These are phyloP conservation scores for Amaranthus tricolor DNA, from an alignment of 179 eudicot species.

Conservation along the genomic window DNA sequence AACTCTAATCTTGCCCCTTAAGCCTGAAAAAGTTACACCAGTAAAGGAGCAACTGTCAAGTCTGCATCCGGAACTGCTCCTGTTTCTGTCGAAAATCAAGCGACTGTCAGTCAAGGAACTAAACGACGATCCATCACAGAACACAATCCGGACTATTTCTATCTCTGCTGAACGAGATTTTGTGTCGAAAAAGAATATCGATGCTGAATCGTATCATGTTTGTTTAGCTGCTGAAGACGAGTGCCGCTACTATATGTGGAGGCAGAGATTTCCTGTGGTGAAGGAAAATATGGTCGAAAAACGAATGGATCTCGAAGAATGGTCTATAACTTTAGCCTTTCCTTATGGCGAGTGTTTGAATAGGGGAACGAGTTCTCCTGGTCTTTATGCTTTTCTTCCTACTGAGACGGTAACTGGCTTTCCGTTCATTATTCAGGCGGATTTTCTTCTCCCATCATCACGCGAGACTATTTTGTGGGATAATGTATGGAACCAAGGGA, in stretches of 20 bases:
- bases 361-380: constrained; percentile 49
- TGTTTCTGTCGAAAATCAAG: constrained; percentile 66
- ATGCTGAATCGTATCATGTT: constrained; percentile 61
- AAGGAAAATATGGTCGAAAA: constrained; percentile 46
- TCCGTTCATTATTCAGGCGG: constrained; percentile 71
- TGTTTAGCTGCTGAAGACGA: constrained; percentile 46
- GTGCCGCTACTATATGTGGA: constrained; percentile 73
- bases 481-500: constrained; percentile 65
- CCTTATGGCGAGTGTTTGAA: constrained; percentile 56
- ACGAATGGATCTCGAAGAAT: constrained; percentile 62
- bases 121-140: constrained; percentile 37
- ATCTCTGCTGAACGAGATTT: constrained; percentile 55
- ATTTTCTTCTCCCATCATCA: constrained; percentile 73
- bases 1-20: constrained; percentile 61
- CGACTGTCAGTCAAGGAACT: constrained; percentile 62
- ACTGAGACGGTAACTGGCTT: constrained; percentile 68
- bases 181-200: constrained; percentile 45
- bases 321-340: constrained; percentile 66
- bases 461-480: constrained; percentile 72
- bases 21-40: constrained; percentile 51
- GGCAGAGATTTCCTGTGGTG: constrained; percentile 65
- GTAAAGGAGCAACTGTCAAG: constrained; percentile 64
- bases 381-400: constrained; percentile 71
- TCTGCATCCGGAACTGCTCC: constrained; percentile 67
- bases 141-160: constrained; percentile 51